These are phyloP conservation scores for Diaporthe citriasiana DNA, from an alignment of 2,329 filamentous ascomycete genomes.

Conservation along the genomic window DNA sequence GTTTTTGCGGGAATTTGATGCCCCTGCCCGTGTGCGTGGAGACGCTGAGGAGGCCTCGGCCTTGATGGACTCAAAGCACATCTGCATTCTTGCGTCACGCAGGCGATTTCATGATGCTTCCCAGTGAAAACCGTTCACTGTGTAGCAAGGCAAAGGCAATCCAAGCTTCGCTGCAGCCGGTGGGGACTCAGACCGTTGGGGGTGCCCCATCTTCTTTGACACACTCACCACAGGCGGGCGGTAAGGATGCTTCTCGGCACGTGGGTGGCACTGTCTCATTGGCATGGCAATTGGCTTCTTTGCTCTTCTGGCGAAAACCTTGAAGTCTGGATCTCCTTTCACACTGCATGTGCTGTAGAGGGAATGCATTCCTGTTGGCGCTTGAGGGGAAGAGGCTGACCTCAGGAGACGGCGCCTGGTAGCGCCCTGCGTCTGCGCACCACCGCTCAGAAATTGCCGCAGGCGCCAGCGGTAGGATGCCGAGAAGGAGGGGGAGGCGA, in stretches of 20 bases:
- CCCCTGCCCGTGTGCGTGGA: not conserved
- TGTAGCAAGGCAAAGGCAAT: not conserved
- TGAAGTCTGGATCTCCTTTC: conserved; percentile 9
- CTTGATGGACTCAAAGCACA: conserved; percentile 7
- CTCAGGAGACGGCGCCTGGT: conserved; percentile 10
- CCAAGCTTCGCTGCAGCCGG: not conserved
- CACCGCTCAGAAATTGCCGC: conserved; percentile 11
- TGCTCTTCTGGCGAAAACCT: not conserved
- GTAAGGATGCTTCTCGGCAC: conserved; percentile 23
- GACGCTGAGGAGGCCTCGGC: conserved; percentile 19
- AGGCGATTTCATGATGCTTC: conserved; percentile 6
- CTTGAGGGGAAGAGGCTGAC: not conserved
- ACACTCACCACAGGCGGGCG: not conserved
- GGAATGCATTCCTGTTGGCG: not conserved
- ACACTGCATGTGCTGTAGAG: conserved; percentile 22
- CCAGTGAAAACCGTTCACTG: not conserved
- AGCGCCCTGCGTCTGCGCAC: not conserved
- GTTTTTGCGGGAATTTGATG: conserved; percentile 14
- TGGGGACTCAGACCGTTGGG: conserved; percentile 15
- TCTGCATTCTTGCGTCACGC: conserved; percentile 31
- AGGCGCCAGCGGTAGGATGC: conserved; percentile 22
- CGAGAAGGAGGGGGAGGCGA: conserved; percentile 22
- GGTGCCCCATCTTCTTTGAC: conserved; percentile 15
- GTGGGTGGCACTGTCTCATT: conserved; percentile 18
- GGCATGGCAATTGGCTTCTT: conserved; percentile 7